Conservation (phyloP, 192 early-diverging fungal genomes). For the Backusella circina region DNA sequence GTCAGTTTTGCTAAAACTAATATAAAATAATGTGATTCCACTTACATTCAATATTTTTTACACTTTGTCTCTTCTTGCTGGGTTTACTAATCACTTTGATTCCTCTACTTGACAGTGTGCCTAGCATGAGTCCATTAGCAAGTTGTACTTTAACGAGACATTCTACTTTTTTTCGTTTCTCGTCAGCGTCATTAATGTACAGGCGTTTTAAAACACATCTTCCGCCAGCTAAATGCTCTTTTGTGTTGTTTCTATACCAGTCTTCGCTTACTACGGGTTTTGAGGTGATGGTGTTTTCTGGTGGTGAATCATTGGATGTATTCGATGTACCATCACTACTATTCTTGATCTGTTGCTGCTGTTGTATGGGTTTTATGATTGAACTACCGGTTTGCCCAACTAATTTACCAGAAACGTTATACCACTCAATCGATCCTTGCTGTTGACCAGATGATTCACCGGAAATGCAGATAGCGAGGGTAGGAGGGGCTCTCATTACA, state of each 20-base stretch:
- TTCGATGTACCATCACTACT: not conserved
- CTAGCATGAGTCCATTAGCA: constrained; percentile 55
- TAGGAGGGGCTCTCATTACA: constrained; percentile 30
- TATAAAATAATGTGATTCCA: not conserved
- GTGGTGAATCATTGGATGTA: not conserved
- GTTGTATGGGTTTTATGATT: not conserved
- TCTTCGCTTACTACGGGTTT: not conserved
- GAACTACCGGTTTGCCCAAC: constrained; percentile 38
- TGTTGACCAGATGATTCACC: constrained; percentile 49
- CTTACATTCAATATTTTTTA: constrained; percentile 65
- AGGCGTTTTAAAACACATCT: constrained; percentile 74
- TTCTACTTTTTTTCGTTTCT: constrained; percentile 74
- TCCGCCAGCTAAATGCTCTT: constrained; percentile 10
- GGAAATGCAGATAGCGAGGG: constrained; percentile 50
- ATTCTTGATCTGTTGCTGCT: not conserved
- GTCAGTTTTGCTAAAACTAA: not conserved
- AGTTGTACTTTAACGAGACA: constrained; percentile 70
- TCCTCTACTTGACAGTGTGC: constrained; percentile 70
- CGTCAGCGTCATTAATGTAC: constrained; percentile 81
- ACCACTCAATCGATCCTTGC: constrained; percentile 48
- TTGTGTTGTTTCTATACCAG: constrained; percentile 6
- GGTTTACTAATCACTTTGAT: constrained; percentile 94
- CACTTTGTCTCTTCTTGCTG: constrained; percentile 82
- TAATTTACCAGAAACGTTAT: constrained; percentile 37
- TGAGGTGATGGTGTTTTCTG: not conserved